These are phyloP conservation scores for Neophaeococcomyces aloes DNA, from an alignment of 2,329 filamentous ascomycete genomes.

Conservation along the genomic window DNA sequence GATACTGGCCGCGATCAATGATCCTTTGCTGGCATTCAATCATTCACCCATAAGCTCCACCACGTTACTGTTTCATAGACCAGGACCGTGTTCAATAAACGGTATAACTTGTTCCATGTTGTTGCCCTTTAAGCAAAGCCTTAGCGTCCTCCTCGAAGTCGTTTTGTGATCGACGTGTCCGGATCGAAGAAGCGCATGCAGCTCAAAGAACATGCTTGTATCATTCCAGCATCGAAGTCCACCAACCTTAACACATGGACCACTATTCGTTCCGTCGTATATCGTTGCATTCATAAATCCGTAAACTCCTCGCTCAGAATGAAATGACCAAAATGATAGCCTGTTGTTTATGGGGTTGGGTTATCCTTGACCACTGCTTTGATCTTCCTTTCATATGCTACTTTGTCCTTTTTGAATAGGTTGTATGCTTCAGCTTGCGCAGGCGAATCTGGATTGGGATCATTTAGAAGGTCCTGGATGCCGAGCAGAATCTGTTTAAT, in stretches of 20 bases:
- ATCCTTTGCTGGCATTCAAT: too few relatives aligned
- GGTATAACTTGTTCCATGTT: too few relatives aligned
- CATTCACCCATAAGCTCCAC: too few relatives aligned
- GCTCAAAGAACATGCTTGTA: too few relatives aligned
- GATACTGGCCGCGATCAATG: too few relatives aligned
- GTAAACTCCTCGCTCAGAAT: not conserved
- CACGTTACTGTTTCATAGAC: too few relatives aligned
- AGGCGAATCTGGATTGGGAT: constrained; percentile 92
- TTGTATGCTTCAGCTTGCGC: constrained; percentile 97
- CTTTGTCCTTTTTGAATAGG: constrained; percentile 80
- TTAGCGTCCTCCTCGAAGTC: too few relatives aligned
- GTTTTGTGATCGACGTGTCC: too few relatives aligned
- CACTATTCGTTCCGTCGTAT: not conserved
- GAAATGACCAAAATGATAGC: not conserved
- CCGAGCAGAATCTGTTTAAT: constrained; percentile 95
- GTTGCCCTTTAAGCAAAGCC: too few relatives aligned
- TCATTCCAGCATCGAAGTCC: too few relatives aligned
- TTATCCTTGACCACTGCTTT: constrained; percentile 82
- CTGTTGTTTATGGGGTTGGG: constrained; percentile 44
- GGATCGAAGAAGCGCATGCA: too few relatives aligned
- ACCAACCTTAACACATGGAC: not conserved
- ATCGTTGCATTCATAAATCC: not conserved
- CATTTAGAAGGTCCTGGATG: constrained; percentile 89
- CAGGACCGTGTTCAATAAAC: too few relatives aligned
- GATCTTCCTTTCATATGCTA: constrained; percentile 81